phyloP scores from a whole-genome alignment of 202 grass and related monocot species.

The Hordeum pubiflorum region DNA sequence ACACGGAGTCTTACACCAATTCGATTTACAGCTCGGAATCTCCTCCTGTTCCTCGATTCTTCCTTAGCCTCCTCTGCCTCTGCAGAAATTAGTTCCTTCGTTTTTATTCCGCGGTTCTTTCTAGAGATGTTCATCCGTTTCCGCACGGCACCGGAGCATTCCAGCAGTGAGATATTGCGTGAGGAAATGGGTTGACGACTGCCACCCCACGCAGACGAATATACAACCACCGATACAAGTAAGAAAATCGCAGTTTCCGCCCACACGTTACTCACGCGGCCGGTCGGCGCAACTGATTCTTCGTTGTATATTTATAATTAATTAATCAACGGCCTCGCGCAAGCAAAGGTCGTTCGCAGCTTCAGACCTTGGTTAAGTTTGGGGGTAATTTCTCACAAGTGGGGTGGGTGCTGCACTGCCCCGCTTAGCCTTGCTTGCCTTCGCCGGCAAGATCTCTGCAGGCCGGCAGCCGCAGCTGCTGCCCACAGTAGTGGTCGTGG shows the following conservation, averaged over 20 bases:
- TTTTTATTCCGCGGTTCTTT: neutral
- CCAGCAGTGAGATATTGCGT: constrained; percentile 24
- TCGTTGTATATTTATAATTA: neutral
- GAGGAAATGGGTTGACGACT: neutral
- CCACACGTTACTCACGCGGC: constrained; percentile 11
- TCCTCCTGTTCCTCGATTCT: too few species aligned
- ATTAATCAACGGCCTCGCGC: neutral
- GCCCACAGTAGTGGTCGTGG: neutral
- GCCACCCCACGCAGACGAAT: neutral
- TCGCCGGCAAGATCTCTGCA: constrained; percentile 10
- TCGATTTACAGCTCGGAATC: neutral
- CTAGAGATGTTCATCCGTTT: neutral
- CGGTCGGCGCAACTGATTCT: neutral
- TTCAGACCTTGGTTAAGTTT: neutral
- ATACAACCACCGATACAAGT: neutral
- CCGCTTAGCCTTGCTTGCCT: constrained; percentile 25
- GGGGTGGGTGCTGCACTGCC: neutral
- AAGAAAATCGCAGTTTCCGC: neutral
- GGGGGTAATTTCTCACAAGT: neutral
- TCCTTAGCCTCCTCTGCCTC: too few species aligned
- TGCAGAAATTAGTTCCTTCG: neutral
- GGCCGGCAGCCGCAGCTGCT: neutral
- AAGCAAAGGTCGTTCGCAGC: neutral
- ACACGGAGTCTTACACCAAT: neutral
- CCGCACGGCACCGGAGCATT: neutral